These are phyloP conservation scores for Populus nigra DNA, from an alignment of 345 rosid species.

Conservation along the genomic window DNA sequence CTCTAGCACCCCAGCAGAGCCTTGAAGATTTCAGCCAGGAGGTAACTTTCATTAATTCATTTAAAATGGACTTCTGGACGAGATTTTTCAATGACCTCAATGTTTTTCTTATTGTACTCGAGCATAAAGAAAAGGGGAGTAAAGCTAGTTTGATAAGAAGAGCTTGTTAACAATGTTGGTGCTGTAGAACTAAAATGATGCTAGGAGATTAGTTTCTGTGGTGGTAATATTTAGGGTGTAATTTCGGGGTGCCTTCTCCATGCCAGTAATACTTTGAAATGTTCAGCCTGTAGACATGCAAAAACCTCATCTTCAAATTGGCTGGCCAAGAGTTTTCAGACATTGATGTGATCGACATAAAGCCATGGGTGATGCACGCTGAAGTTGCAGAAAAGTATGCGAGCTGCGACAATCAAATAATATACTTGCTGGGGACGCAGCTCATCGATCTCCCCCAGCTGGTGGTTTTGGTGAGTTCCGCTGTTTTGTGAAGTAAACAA, in stretches of 20 bases:
- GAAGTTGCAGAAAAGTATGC: conserved; percentile 84
- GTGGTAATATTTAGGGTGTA: conserved; percentile 3
- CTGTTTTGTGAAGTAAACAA: background rate
- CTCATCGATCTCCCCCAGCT: conserved; percentile 93
- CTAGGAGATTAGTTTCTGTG: background rate
- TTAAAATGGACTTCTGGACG: background rate
- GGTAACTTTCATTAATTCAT: conserved; percentile 43
- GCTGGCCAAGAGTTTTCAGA: conserved; percentile 84
- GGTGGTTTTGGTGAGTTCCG: conserved; percentile 88
- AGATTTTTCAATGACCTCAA: background rate
- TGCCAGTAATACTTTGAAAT: conserved; percentile 30
- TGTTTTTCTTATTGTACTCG: background rate
- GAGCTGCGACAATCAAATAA: conserved; percentile 52
- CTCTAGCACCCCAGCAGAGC: conserved; percentile 78
- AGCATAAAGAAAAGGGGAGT: background rate
- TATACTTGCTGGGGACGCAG: conserved; percentile 90
- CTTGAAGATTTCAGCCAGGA: conserved; percentile 65
- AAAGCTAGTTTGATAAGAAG: background rate
- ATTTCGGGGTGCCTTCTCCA: conserved; percentile 3
- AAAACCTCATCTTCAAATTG: conserved; percentile 68
- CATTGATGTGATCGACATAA: conserved; percentile 66
- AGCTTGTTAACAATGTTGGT: background rate
- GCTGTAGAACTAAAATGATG: conserved; percentile 4
- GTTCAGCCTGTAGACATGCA: conserved; percentile 70
- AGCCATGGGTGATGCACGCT: conserved; percentile 99